Percentiles rank a stretch among this genome's conserved stretches.
Conservation (phyloP, 73 alveolate species). For the Tetrahymena borealis region DNA sequence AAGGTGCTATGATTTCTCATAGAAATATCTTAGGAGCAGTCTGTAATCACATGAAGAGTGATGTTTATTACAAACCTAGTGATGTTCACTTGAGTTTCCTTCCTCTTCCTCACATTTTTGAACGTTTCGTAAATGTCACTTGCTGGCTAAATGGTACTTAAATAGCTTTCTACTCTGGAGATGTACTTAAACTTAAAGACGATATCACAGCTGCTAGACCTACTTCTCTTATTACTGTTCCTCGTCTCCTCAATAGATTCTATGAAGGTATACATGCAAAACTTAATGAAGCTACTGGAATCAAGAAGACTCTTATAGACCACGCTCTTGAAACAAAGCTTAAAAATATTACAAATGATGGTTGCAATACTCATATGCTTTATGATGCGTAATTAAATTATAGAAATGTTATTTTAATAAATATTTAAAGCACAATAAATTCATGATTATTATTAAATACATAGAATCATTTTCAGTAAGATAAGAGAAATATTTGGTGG, state of each 20-base stretch:
- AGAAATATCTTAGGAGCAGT: conserved; percentile 46
- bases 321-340: conserved; percentile 67
- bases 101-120: conserved; percentile 94
- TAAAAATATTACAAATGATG: conserved; percentile 36
- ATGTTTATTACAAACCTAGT: conserved; percentile 49
- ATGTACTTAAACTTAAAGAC: conserved; percentile 61
- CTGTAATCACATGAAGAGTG: conserved; percentile 42
- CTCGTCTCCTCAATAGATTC: conserved; percentile 49
- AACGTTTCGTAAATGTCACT: conserved; percentile 64
- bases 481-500: conserved; percentile 80
- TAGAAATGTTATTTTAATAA: not conserved
- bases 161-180: conserved; percentile 85
- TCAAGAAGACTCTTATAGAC: conserved; percentile 52
- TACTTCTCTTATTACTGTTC: conserved; percentile 23
- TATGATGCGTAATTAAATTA: conserved; percentile 12
- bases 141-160: conserved; percentile 53
- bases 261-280: conserved; percentile 64
- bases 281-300: conserved; percentile 51
- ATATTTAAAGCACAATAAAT: too few relatives aligned
- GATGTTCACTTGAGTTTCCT: conserved; percentile 86
- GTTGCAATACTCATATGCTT: conserved; percentile 46
- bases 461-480: conserved; percentile 34
- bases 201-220: conserved; percentile 76
- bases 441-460: conserved; percentile 48
- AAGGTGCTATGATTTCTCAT: conserved; percentile 90